A percentile compares a stretch with the other conserved stretches of the same genome.
Evolutionary conservation across 768 basidiomycete species (phyloP).

Genomic region (Pisolithus tinctorius): DNA sequence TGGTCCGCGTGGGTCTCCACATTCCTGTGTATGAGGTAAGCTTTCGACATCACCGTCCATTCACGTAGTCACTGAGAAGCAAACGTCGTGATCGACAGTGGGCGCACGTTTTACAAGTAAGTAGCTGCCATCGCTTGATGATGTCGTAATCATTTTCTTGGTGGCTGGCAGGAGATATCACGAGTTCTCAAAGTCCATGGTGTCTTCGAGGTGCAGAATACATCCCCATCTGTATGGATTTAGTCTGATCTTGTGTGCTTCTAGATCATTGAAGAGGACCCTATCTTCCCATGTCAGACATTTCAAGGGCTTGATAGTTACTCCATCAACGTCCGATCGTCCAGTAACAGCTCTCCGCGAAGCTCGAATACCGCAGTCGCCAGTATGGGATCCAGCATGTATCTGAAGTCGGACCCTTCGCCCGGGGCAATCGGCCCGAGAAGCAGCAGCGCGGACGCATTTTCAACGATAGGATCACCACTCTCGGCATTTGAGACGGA

Average conservation of each 20-base stretch:
- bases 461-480: conserved; percentile 14
- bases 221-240: neutral
- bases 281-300: conserved; percentile 55
- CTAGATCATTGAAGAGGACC: conserved; percentile 69
- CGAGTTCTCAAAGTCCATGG: conserved; percentile 60
- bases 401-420: conserved; percentile 19
- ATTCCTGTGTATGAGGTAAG: conserved; percentile 67
- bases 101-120: conserved; percentile 60
- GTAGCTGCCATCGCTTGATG: conserved; percentile 6
- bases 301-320: conserved; percentile 3
- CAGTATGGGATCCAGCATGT: conserved; percentile 1
- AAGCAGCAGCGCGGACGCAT: conserved; percentile 6
- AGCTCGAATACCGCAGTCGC: conserved; percentile 25
- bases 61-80: conserved; percentile 8
- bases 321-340: conserved; percentile 10
- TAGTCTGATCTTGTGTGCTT: conserved; percentile 5
- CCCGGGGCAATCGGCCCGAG: conserved; percentile 10
- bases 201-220: conserved; percentile 50
- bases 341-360: conserved; percentile 17
- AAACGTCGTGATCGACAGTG: conserved; percentile 36
- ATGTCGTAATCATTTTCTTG: conserved; percentile 11
- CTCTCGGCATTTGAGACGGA: conserved; percentile 10
- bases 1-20: conserved; percentile 56
- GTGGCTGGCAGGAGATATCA: conserved; percentile 47
- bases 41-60: neutral